phyloP scores from a whole-genome alignment of 805 yeast species.

The Lipomyces spencermartinsiae region DNA sequence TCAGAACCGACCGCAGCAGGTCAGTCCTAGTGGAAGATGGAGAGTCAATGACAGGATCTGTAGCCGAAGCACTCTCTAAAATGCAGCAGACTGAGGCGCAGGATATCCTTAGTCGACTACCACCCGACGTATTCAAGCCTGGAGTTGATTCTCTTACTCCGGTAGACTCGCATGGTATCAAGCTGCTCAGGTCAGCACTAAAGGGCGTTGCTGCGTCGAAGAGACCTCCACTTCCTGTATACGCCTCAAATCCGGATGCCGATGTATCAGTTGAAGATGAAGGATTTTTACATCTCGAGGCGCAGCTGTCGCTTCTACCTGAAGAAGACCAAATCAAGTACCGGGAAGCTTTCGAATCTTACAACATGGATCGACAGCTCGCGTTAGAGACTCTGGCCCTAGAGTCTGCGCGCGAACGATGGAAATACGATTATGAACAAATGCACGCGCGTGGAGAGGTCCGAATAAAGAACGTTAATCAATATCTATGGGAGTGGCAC shows the following conservation, averaged over 20 bases:
- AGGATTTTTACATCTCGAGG: conserved; percentile 66
- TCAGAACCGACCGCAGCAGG: conserved; percentile 3
- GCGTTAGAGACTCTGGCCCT: conserved; percentile 77
- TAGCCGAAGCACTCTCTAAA: not conserved
- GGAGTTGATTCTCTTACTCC: conserved; percentile 33
- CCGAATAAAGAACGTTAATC: conserved; percentile 66
- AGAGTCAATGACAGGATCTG: not conserved
- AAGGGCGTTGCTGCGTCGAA: conserved; percentile 26
- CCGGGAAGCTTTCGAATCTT: conserved; percentile 67
- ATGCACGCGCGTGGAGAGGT: conserved; percentile 62
- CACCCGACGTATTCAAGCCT: conserved; percentile 29
- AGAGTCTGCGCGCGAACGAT: conserved; percentile 84
- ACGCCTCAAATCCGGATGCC: conserved; percentile 7
- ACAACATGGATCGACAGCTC: conserved; percentile 78
- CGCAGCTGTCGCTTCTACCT: conserved; percentile 48
- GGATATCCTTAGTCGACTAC: conserved; percentile 12
- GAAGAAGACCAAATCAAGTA: conserved; percentile 57
- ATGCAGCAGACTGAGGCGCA: conserved; percentile 6
- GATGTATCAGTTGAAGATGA: conserved; percentile 11
- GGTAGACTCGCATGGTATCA: conserved; percentile 33
- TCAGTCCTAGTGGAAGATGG: not conserved
- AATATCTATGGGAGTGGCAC: conserved; percentile 85
- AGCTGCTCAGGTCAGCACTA: conserved; percentile 30
- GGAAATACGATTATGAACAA: conserved; percentile 83
- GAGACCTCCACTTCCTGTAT: conserved; percentile 30